Percentiles rank a stretch among this genome's conserved stretches.
Evolutionary conservation across 192 early-diverging fungal species (phyloP).

Genomic region (Thamnidium elegans): DNA sequence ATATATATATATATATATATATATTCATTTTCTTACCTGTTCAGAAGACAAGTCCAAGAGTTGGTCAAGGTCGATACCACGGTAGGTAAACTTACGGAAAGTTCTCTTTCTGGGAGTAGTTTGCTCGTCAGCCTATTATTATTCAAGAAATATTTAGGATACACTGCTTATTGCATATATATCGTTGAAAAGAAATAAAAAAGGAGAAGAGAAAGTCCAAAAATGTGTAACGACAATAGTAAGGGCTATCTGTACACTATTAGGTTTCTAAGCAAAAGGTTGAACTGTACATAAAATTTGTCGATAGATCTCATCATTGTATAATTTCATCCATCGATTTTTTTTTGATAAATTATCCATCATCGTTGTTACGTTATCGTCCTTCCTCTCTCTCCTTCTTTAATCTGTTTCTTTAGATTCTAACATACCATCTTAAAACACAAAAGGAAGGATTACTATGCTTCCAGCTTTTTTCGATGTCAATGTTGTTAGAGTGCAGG

Average conservation of each 20-base stretch:
- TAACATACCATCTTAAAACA: slow-evolving; percentile 1
- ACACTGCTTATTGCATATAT: background rate
- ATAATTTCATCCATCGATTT: background rate
- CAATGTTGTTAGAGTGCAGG: no score
- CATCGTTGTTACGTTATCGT: background rate
- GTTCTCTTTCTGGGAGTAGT: slow-evolving; percentile 75
- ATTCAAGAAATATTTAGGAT: background rate
- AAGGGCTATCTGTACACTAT: background rate
- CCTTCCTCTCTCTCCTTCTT: background rate
- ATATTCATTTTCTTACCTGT: slow-evolving; percentile 48
- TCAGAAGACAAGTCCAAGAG: slow-evolving; percentile 91
- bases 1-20: no score
- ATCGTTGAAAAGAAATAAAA: no score
- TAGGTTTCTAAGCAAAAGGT: no score
- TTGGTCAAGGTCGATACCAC: slow-evolving; percentile 95
- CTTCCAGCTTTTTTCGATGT: no score
- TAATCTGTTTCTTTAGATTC: background rate
- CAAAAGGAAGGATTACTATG: slow-evolving; percentile 4
- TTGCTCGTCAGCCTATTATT: slow-evolving; percentile 28
- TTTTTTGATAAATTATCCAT: background rate
- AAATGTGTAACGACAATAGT: background rate
- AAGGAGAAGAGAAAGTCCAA: background rate
- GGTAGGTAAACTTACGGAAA: slow-evolving; percentile 98
- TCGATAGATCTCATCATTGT: no score
- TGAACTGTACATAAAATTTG: no score